These are phyloP conservation scores for Suillus americanus DNA, from an alignment of 768 basidiomycete species.

Conservation along the genomic window DNA sequence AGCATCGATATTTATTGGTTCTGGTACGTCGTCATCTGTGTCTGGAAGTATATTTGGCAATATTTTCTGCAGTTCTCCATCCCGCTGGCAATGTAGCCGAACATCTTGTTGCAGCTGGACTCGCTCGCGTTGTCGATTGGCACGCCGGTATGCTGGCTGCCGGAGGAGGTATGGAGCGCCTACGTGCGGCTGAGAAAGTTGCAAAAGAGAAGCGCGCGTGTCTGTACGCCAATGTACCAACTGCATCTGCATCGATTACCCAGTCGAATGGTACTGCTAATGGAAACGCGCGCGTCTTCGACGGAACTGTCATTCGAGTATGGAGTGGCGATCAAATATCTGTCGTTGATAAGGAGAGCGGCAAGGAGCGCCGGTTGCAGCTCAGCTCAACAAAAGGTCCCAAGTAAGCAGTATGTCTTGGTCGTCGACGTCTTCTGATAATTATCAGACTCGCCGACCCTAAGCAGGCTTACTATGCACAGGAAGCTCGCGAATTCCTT, in stretches of 20 bases:
- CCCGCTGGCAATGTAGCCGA: slow-evolving; percentile 95
- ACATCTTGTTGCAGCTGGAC: slow-evolving; percentile 76
- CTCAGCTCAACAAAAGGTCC: slow-evolving; percentile 87
- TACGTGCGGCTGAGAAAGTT: slow-evolving; percentile 78
- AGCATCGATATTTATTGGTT: slow-evolving; percentile 88
- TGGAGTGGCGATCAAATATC: slow-evolving; percentile 95
- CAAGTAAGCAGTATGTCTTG: slow-evolving; percentile 48
- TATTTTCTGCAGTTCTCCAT: slow-evolving; percentile 60
- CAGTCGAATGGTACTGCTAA: slow-evolving; percentile 49
- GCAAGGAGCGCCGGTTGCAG: slow-evolving; percentile 80
- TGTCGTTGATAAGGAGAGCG: slow-evolving; percentile 67
- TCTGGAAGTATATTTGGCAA: not conserved
- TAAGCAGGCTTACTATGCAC: slow-evolving; percentile 83
- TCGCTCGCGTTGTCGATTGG: slow-evolving; percentile 95
- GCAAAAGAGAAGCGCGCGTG: slow-evolving; percentile 75
- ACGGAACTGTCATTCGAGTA: slow-evolving; percentile 79
- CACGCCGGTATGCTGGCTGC: slow-evolving; percentile 92
- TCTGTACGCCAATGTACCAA: slow-evolving; percentile 62
- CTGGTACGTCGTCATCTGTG: slow-evolving; percentile 43
- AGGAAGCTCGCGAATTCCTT: slow-evolving; percentile 91
- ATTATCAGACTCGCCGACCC: slow-evolving; percentile 71
- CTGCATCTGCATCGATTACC: slow-evolving; percentile 33
- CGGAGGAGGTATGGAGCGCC: slow-evolving; percentile 81
- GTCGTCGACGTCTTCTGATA: slow-evolving; percentile 6
- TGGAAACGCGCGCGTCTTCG: slow-evolving; percentile 58